A percentile compares a stretch with the other conserved stretches of the same genome.
phyloP scores from a whole-genome alignment of 306 rosid genomes.

The Quercus rubra region DNA sequence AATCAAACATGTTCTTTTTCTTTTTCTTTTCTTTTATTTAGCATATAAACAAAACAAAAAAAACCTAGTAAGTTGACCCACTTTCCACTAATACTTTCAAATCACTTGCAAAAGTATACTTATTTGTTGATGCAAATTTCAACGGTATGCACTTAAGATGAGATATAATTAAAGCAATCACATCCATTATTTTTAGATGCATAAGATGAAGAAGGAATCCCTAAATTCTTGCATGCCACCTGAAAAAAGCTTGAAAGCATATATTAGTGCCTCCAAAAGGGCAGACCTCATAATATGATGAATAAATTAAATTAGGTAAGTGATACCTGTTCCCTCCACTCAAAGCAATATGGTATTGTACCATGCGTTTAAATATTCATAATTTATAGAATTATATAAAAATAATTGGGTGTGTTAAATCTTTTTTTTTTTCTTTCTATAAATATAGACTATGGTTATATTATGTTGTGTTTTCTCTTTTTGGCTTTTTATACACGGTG shows the following conservation, averaged over 20 bases:
- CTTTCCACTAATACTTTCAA: neutral
- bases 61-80: neutral
- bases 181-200: neutral
- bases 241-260: neutral
- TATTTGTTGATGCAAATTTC: neutral
- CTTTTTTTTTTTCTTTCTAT: neutral
- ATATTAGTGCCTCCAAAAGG: constrained; percentile 18
- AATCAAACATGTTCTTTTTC: no score
- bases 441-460: neutral
- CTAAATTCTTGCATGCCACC: neutral
- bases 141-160: neutral
- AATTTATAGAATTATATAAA: neutral
- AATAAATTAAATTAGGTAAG: neutral
- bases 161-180: neutral
- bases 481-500: constrained; percentile 14
- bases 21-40: no score
- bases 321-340: constrained; percentile 21
- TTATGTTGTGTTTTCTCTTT: neutral
- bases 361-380: neutral
- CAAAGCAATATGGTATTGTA: constrained; percentile 17
- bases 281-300: constrained; percentile 18
- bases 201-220: constrained; percentile 1
- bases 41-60: no score
- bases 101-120: neutral
- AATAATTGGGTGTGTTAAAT: constrained; percentile 5